phyloP scores from a whole-genome alignment of 768 basidiomycete genomes.

The Lactarius trivialis region DNA sequence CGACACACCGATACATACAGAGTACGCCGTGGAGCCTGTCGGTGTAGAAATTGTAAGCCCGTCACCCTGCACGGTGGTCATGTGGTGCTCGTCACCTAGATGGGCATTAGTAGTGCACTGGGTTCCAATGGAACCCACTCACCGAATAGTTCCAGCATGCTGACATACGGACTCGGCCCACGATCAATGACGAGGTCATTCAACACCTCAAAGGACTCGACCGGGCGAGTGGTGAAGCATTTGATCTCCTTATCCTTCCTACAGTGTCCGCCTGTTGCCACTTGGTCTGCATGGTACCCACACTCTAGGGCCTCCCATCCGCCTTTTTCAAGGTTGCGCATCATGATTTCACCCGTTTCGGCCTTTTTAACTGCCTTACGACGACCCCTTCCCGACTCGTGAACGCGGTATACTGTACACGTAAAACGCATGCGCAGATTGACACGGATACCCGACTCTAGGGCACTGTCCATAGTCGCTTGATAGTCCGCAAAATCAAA shows the following conservation, averaged over 20 bases:
- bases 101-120: constrained; percentile 12
- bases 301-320: constrained; percentile 98
- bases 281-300: constrained; percentile 45
- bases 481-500: constrained; percentile 89
- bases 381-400: constrained; percentile 49
- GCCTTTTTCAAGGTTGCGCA: constrained; percentile 82
- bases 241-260: constrained; percentile 92
- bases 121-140: constrained; percentile 29
- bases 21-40: constrained; percentile 98
- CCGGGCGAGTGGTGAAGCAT: constrained; percentile 93
- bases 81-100: constrained; percentile 94
- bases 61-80: constrained; percentile 98
- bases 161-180: constrained; percentile 97
- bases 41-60: constrained; percentile 93
- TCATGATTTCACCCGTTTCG: constrained; percentile 94
- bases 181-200: constrained; percentile 98
- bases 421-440: constrained; percentile 99
- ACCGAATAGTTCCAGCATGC: constrained; percentile 94
- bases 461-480: constrained; percentile 76
- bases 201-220: constrained; percentile 91
- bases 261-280: constrained; percentile 38
- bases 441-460: constrained; percentile 92
- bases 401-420: constrained; percentile 93
- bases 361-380: constrained; percentile 87
- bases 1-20: constrained; percentile 45